Evolutionary conservation across 345 rosid species (phyloP), one percentile per base, ranked within the genome.

Genomic region (Dovyalis caffra): DNA sequence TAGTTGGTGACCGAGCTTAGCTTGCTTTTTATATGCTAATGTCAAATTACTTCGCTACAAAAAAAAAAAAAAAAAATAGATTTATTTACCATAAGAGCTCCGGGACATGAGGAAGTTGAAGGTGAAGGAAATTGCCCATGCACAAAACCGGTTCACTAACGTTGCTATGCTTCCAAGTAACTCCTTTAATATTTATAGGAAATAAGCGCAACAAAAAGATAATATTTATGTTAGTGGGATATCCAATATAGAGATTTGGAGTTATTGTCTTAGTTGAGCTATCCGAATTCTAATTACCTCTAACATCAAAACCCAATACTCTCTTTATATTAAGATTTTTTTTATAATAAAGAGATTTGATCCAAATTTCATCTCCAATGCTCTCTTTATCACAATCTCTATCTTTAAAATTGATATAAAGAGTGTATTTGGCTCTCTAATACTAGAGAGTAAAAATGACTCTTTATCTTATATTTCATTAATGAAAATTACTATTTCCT

Each of bases 231-330:
- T 34, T 26, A 6, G 6, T 6, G 6, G 29, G 64, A 0, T 4
- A 23, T 25, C 47, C 2, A 40, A 10, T 11, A 60, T 60, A 33
- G 31, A 60, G 32, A 23, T n/a, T n/a, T 5, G 31, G 18, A 21
- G 23, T 15, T 10, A 67, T 20, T 25, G 40, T 12, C 12, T 7
- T 7, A 7, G 10, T 2, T 26, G 21, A 6, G 68, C n/a, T 26
- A 14, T n/a, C n/a, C n/a, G n/a, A n/a, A n/a, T n/a, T 33, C 33
- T 4, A n/a, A 20, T 20, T 75, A 77, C 84, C 86, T 88, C 87
- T 0, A 84, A 88, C 88, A 85, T 78, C 56, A 83, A 69, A 63
- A 86, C 80, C n/a, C n/a, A n/a, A n/a, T n/a, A n/a, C n/a, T n/a
- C n/a, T n/a, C n/a, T n/a, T n/a, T n/a, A n/a, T n/a, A n/a, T n/a